Evolutionary conservation across 177 flowering plant genomes (phyloP).

Genomic region (Vitis hybrid): DNA sequence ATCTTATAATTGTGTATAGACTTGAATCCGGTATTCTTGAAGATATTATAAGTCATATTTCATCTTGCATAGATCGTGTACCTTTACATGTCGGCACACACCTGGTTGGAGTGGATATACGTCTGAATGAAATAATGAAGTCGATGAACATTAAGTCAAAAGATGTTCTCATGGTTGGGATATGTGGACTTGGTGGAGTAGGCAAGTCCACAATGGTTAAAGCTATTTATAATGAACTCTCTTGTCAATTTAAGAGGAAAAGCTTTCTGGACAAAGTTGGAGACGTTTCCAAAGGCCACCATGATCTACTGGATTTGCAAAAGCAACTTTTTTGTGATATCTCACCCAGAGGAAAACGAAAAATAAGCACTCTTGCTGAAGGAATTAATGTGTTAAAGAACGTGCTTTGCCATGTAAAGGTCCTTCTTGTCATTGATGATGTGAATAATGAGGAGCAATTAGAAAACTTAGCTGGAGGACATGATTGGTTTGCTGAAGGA

Average conservation of each 20-base stretch:
- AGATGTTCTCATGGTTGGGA: neutral
- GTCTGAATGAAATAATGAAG: too few species aligned
- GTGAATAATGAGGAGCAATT: neutral
- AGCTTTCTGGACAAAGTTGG: neutral
- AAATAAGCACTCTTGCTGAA: neutral
- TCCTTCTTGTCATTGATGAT: neutral
- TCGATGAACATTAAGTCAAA: neutral
- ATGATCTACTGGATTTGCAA: neutral
- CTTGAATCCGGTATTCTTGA: too few species aligned
- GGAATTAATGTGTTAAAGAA: neutral
- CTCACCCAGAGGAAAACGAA: neutral
- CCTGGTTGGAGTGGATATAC: neutral
- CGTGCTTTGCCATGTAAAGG: neutral
- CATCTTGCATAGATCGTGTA: too few species aligned
- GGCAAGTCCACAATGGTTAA: neutral
- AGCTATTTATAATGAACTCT: neutral
- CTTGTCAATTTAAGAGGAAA: neutral
- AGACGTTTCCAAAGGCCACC: neutral
- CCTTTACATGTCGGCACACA: too few species aligned
- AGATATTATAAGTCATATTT: too few species aligned
- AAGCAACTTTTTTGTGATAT: neutral
- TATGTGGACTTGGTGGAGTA: neutral
- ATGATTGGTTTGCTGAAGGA: neutral
- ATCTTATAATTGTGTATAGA: too few species aligned
- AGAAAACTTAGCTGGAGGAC: neutral